These are phyloP conservation scores for Pseudogymnoascus destructans DNA, from an alignment of 2,329 filamentous ascomycete species.

Conservation along the genomic window DNA sequence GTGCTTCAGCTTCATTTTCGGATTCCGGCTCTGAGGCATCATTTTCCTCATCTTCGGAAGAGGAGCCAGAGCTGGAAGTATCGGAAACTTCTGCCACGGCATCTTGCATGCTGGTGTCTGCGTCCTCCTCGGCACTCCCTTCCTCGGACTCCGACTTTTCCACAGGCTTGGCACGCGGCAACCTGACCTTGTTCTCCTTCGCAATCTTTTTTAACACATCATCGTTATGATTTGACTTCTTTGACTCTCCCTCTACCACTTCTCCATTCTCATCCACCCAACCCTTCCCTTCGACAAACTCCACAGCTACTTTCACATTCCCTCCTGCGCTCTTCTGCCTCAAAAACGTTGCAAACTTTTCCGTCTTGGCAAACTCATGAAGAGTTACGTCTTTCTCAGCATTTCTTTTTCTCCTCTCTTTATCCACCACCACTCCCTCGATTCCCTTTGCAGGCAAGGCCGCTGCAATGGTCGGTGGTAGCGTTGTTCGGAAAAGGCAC, in stretches of 20 bases:
- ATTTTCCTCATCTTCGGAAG: slow-evolving; percentile 19
- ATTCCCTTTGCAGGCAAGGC: slow-evolving; percentile 26
- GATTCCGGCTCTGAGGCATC: slow-evolving; percentile 11
- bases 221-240: slow-evolving; percentile 19
- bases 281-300: slow-evolving; percentile 72
- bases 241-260: slow-evolving; percentile 46
- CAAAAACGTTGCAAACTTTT: slow-evolving; percentile 71
- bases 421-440: slow-evolving; percentile 29
- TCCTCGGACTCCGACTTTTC: slow-evolving; percentile 10
- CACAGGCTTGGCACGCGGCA: background rate
- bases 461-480: slow-evolving; percentile 45
- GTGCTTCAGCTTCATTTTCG: slow-evolving; percentile 10
- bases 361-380: slow-evolving; percentile 81
- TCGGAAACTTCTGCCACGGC: slow-evolving; percentile 12
- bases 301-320: slow-evolving; percentile 33
- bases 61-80: slow-evolving; percentile 20
- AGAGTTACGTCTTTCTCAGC: slow-evolving; percentile 53
- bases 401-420: slow-evolving; percentile 47
- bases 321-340: slow-evolving; percentile 37
- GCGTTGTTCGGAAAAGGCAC: slow-evolving; percentile 69
- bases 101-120: background rate
- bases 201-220: slow-evolving; percentile 8
- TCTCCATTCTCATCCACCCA: slow-evolving; percentile 75
- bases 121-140: slow-evolving; percentile 10
- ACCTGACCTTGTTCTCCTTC: background rate